Base-by-base conservation (phyloP, 768 basidiomycete species). In the Lactarius vividus region DNA sequence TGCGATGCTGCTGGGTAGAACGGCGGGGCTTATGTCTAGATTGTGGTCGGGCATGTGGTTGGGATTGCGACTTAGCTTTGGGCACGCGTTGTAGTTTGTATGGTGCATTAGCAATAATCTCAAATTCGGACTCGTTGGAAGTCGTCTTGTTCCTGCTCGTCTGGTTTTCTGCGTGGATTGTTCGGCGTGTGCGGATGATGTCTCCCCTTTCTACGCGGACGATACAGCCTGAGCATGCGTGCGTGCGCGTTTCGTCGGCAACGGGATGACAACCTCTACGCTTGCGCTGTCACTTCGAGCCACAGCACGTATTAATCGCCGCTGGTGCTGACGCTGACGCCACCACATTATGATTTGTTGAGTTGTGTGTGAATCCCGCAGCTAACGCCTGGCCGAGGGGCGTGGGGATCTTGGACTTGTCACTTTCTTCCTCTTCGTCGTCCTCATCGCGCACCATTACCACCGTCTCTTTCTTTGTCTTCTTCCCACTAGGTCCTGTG, bases 341-440 rank as follows among this genome's bases (percentile, higher is more conserved):
- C 2, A 18, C 2, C n/a, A 66, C 65, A 4, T 42, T 39, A 15
- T 56, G 65, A 53, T 66, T 16, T 26, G 56, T 35, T 28, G 65
- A 66, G 29, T 62, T 62, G 20, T 66, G 56, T 9, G 65, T 49
- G 26, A 66, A 66, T 20, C 56, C 65, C 35, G 28, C 26, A 39
- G 55, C 49, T 39, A 66, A 57, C n/a, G 65, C 60, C 29, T 11
- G 18, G 0, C 23, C 49, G 23, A 66, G 65, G 23, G 33, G 26
- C 7, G 11, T 57, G 4, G 61, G 37, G 1, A 18, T 28, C 8
- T 35, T 57, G 18, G 18, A n/a, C 26, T 20, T 28, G n/a, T 26
- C n/a, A 44, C 26, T 16, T 16, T 20, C 55, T 16, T 23, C 31
- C 5, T 18, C 35, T 23, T 15, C 31, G n/a, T 23, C 55, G 15